Evolutionary conservation across 805 yeast genomes (phyloP).

Genomic region (Suhomyces sp.): DNA sequence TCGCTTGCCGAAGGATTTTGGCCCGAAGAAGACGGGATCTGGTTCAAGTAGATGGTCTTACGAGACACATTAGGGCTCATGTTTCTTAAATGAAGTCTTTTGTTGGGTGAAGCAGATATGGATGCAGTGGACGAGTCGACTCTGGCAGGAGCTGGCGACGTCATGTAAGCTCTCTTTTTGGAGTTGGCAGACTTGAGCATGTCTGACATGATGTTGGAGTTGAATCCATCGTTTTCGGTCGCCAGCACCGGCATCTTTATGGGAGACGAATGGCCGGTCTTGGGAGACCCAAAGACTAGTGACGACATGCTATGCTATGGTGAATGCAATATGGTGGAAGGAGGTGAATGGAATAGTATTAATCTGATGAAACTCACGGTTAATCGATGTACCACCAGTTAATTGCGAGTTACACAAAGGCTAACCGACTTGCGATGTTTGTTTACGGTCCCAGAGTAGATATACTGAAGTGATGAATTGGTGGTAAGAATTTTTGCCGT

Average conservation of each 20-base stretch:
- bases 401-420: constrained; percentile 2
- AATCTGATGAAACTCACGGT: neutral
- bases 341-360: neutral
- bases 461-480: neutral
- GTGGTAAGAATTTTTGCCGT: neutral
- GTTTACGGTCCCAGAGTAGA: constrained; percentile 3
- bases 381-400: neutral
- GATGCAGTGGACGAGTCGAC: neutral
- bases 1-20: neutral
- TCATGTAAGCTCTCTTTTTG: constrained; percentile 7
- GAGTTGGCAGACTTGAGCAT: constrained; percentile 6
- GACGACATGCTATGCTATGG: constrained; percentile 1
- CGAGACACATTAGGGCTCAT: constrained; percentile 38
- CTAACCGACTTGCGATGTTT: constrained; percentile 3
- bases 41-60: constrained; percentile 22
- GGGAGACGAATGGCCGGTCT: constrained; percentile 1
- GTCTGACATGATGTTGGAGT: constrained; percentile 3
- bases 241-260: neutral
- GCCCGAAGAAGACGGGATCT: constrained; percentile 5
- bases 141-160: constrained; percentile 6
- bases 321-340: neutral
- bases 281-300: constrained; percentile 8
- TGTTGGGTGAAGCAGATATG: constrained; percentile 18
- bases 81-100: constrained; percentile 27
- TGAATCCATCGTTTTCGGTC: constrained; percentile 3